These are phyloP conservation scores for Theileria orientalis DNA, from an alignment of 169 alveolate species.

Conservation along the genomic window DNA sequence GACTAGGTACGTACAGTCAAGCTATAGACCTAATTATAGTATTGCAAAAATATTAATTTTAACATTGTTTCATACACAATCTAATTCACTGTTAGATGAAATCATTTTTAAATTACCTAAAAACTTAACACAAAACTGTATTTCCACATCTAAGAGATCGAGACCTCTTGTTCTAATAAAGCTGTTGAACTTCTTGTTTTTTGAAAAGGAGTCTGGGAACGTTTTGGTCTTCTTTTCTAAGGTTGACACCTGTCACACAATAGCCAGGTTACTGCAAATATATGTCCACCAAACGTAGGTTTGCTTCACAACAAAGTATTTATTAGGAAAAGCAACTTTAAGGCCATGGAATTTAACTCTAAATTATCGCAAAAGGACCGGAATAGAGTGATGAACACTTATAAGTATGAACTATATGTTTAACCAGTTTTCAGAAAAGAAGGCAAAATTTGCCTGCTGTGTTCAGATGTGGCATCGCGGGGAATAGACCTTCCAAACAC, in stretches of 20 bases:
- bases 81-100: background rate
- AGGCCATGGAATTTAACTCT: conserved; percentile 32
- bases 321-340: background rate
- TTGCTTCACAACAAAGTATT: too few relatives aligned
- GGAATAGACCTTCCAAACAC: conserved; percentile 96
- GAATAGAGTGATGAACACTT: conserved; percentile 10
- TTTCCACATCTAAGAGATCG: conserved; percentile 21
- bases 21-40: too few relatives aligned
- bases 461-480: conserved; percentile 97
- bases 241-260: conserved; percentile 22
- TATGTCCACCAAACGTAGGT: conserved; percentile 14
- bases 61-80: too few relatives aligned
- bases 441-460: conserved; percentile 73
- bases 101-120: conserved; percentile 36
- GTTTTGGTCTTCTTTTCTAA: conserved; percentile 43
- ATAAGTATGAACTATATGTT: background rate
- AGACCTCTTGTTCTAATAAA: conserved; percentile 9
- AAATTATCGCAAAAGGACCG: conserved; percentile 34
- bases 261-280: conserved; percentile 34
- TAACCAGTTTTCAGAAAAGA: conserved; percentile 10
- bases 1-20: background rate
- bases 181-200: background rate
- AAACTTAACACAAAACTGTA: conserved; percentile 28
- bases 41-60: too few relatives aligned
- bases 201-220: conserved; percentile 21